These are phyloP conservation scores for Diaporthe destruens DNA, from an alignment of 2,329 filamentous ascomycete genomes.

Conservation along the genomic window DNA sequence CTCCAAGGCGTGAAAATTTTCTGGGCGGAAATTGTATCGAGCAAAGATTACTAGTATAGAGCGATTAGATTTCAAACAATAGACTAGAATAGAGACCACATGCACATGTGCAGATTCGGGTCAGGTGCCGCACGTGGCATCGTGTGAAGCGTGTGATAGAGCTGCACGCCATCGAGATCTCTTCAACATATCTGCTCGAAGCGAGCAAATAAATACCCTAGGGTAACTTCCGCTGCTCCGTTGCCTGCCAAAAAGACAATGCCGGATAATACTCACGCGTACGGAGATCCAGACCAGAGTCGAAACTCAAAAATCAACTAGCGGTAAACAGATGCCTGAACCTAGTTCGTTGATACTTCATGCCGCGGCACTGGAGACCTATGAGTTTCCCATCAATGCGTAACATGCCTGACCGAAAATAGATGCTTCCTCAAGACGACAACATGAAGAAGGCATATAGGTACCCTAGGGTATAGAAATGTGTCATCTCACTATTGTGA, in stretches of 20 bases:
- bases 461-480: too few species aligned
- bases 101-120: background rate
- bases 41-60: background rate
- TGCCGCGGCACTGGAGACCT: too few species aligned
- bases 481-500: background rate
- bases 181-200: background rate
- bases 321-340: background rate
- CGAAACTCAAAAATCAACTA: background rate
- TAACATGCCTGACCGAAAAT: too few species aligned
- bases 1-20: slow-evolving; percentile 7
- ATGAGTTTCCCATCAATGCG: too few species aligned
- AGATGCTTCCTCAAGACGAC: too few species aligned
- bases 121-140: background rate
- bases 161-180: background rate
- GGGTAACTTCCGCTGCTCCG: background rate
- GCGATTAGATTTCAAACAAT: background rate
- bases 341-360: background rate
- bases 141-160: background rate
- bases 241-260: background rate
- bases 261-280: background rate
- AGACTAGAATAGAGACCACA: too few species aligned
- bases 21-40: background rate
- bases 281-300: background rate
- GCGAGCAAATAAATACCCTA: too few species aligned
- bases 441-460: background rate